Percentiles rank a stretch among this genome's conserved stretches.
These are phyloP conservation scores for Suillus fuscotomentosus DNA, from an alignment of 768 basidiomycete species.

Conservation along the genomic window DNA sequence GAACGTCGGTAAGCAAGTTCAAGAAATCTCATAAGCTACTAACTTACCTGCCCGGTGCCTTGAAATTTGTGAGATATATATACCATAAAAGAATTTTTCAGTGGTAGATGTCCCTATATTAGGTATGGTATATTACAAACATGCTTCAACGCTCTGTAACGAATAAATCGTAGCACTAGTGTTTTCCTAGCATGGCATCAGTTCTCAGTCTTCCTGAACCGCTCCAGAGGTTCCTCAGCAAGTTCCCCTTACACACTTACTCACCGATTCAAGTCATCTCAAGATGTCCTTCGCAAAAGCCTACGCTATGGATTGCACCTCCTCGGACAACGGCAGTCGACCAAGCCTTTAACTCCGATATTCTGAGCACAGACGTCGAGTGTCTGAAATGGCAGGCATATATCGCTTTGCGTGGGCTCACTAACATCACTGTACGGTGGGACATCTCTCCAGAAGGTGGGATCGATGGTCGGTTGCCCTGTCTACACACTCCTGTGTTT, in stretches of 20 bases:
- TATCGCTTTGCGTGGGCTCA: conserved; percentile 55
- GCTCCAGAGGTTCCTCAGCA: conserved; percentile 50
- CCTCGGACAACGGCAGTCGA: conserved; percentile 28
- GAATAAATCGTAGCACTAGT: background rate
- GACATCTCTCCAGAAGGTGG: conserved; percentile 72
- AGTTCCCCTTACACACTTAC: conserved; percentile 59
- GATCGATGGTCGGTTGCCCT: conserved; percentile 66
- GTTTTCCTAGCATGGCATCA: conserved; percentile 9
- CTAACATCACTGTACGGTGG: conserved; percentile 54
- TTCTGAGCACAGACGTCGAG: conserved; percentile 75
- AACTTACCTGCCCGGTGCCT: background rate
- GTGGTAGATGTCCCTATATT: background rate
- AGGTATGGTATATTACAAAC: background rate
- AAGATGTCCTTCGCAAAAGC: conserved; percentile 24
- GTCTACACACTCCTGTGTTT: conserved; percentile 54
- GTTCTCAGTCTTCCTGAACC: conserved; percentile 33
- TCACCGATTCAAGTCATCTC: conserved; percentile 36
- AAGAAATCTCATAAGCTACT: background rate
- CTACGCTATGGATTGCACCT: conserved; percentile 68
- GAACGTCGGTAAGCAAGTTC: background rate
- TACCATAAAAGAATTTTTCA: background rate
- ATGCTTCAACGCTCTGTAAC: background rate
- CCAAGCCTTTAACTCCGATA: conserved; percentile 16
- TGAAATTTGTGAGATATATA: background rate
- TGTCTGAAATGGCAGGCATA: conserved; percentile 92